phyloP scores from a whole-genome alignment of 2,329 filamentous ascomycete genomes.

The Colletotrichum nymphaeae region DNA sequence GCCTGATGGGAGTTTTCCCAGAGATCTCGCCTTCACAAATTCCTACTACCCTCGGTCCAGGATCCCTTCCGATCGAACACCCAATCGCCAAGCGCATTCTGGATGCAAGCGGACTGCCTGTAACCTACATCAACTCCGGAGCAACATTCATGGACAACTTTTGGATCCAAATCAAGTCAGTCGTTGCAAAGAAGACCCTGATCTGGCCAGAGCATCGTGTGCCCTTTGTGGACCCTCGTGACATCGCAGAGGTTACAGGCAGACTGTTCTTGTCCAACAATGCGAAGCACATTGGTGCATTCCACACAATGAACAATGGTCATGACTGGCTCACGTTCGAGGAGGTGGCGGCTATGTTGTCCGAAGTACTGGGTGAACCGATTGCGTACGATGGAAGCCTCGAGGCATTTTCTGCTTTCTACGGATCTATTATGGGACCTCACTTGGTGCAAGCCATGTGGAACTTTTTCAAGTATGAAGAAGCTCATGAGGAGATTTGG shows the following conservation, averaged over 20 bases:
- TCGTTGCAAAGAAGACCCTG: not conserved
- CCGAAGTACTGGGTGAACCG: not conserved
- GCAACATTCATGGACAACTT: slow-evolving; percentile 14
- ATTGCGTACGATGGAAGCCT: not conserved
- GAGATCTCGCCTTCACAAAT: not conserved
- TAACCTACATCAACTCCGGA: slow-evolving; percentile 14
- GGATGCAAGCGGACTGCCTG: slow-evolving; percentile 5
- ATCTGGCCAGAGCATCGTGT: slow-evolving; percentile 23
- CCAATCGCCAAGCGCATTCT: not conserved
- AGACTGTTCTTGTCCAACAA: no score
- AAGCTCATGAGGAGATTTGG: slow-evolving; percentile 6
- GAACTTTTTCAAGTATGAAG: slow-evolving; percentile 13
- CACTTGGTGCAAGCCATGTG: not conserved
- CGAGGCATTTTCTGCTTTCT: not conserved
- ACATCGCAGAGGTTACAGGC: not conserved
- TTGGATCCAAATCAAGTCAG: not conserved
- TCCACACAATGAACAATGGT: slow-evolving; percentile 6
- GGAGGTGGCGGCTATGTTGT: not conserved
- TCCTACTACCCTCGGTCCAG: not conserved
- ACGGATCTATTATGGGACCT: not conserved
- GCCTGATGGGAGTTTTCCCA: slow-evolving; percentile 4
- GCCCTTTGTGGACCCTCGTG: slow-evolving; percentile 6
- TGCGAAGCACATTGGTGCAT: slow-evolving; percentile 7
- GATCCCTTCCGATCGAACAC: slow-evolving; percentile 6
- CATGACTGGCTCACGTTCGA: slow-evolving; percentile 3